Base-by-base conservation (phyloP, 78 protist genomes). In the Chrysochromulina tobinii region DNA sequence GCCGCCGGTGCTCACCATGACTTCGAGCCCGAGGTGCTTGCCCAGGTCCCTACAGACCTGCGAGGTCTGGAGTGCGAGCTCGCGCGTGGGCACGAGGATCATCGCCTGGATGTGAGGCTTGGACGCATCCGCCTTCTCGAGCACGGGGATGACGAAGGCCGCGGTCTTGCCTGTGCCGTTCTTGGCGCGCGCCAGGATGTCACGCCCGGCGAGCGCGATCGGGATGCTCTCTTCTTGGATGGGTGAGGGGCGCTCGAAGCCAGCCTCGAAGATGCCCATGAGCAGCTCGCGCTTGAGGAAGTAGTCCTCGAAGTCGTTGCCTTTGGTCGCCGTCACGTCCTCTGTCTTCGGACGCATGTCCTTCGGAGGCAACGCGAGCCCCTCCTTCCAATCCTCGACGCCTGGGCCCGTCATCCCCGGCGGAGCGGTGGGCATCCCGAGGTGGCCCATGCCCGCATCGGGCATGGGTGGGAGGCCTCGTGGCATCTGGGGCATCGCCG, bases 101-200 rank as follows among this genome's bases (percentile, higher is more conserved):
- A 12, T 1, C 90, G 96, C 95, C 94, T 99, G 99, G 48, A 97
- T 95, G 64, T 4, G 2, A 17, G 55, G 17, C 59, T 90, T 88
- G n/a, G 87, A 53, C 59, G 96, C 18, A 81, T 98, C 97, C 9
- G 96, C 69, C 72, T 87, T 89, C 93, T 99, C 98, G 6, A 99
- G 90, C 23, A 90, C 90, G 48, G 99, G 99, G 54, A 99, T 96
- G 20, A 96, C 64, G 93, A 95, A 99, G 7, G 99, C 92, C 0
- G 97, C 99, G 12, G 99, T 98, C 95, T 99, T 99, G 54, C 99
- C 99, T 1, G 99, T 99, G 6, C 99, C 99, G 94, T 99, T 99
- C 94, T 99, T 99, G 48, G 99, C 99, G 50, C 99, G 93, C 0
- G 98, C 99, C 23, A 99, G 94, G 77, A 99, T 96, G 87, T 98